phyloP scores from a whole-genome alignment of 2,329 filamentous ascomycete species.

The Byssothecium circinans region DNA sequence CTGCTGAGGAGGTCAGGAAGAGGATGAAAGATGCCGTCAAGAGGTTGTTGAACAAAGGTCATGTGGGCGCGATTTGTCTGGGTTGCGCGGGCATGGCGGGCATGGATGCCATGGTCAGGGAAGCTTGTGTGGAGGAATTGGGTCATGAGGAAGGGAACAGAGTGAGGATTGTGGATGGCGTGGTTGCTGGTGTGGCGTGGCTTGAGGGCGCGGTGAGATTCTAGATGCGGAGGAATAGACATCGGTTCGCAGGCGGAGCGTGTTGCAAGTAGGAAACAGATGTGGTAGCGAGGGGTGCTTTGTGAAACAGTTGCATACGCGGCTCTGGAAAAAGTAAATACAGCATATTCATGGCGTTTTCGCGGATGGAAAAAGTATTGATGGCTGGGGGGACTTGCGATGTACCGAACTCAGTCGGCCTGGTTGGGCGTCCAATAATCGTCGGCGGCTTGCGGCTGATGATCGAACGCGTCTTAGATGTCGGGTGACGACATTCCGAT shows the following conservation, averaged over 20 bases:
- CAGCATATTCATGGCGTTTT: not conserved
- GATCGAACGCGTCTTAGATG: not conserved
- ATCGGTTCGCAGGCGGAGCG: not conserved
- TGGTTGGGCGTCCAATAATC: too few species aligned
- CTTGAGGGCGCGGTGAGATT: constrained; percentile 55
- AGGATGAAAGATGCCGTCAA: constrained; percentile 72
- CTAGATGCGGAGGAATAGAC: not conserved
- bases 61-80: constrained; percentile 72
- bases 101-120: constrained; percentile 73
- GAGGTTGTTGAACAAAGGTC: constrained; percentile 59
- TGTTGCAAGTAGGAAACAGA: too few species aligned
- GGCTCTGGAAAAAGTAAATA: not conserved
- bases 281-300: not conserved
- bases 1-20: constrained; percentile 63
- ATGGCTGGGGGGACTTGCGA: too few species aligned
- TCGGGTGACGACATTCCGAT: not conserved
- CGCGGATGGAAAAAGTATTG: not conserved
- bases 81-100: constrained; percentile 93
- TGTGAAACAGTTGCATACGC: not conserved
- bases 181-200: constrained; percentile 68
- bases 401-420: too few species aligned
- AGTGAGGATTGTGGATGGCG: constrained; percentile 77
- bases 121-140: constrained; percentile 65
- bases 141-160: constrained; percentile 60
- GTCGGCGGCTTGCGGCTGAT: not conserved